Evolutionary conservation across 768 basidiomycete species (phyloP).

Genomic region (Flagelloscypha sp.): DNA sequence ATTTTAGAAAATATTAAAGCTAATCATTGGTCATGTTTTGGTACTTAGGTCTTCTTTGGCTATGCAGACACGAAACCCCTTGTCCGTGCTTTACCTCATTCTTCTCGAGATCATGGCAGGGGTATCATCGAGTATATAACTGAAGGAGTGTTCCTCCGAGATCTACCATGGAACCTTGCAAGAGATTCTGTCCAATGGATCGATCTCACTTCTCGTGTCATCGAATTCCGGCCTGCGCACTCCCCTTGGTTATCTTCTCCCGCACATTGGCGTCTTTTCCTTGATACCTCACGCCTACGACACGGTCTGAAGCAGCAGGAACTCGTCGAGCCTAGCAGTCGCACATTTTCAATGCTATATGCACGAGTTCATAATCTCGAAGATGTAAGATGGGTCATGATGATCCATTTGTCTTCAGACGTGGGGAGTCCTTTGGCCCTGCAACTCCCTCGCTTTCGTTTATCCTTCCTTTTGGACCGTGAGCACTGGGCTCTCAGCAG

Average conservation of each 20-base stretch:
- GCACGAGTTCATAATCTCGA: slow-evolving; percentile 15
- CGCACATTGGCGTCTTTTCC: slow-evolving; percentile 22
- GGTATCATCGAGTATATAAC: slow-evolving; percentile 28
- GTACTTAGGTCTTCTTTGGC: slow-evolving; percentile 31
- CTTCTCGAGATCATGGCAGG: slow-evolving; percentile 14
- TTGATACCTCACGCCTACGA: slow-evolving; percentile 12
- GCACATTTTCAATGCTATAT: slow-evolving; percentile 16
- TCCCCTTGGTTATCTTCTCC: slow-evolving; percentile 19
- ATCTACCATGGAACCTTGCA: slow-evolving; percentile 23
- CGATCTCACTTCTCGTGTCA: slow-evolving; percentile 9
- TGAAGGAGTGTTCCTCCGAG: slow-evolving; percentile 14
- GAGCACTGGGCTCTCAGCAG: slow-evolving; percentile 26
- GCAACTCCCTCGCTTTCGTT: slow-evolving; percentile 30
- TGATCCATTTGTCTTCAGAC: slow-evolving; percentile 5
- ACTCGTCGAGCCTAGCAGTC: slow-evolving; percentile 21
- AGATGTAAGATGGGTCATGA: slow-evolving; percentile 8
- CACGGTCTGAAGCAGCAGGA: slow-evolving; percentile 31
- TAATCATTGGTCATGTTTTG: slow-evolving; percentile 16
- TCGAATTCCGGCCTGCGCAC: slow-evolving; percentile 25
- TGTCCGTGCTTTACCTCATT: slow-evolving; percentile 24
- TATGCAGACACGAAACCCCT: slow-evolving; percentile 6
- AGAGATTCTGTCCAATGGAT: slow-evolving; percentile 28
- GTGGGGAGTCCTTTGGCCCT: slow-evolving; percentile 21
- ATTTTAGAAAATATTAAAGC: slow-evolving; percentile 1
- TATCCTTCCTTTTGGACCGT: slow-evolving; percentile 32